Evolutionary conservation across 306 rosid species (phyloP).

Genomic region (Malus domestica): DNA sequence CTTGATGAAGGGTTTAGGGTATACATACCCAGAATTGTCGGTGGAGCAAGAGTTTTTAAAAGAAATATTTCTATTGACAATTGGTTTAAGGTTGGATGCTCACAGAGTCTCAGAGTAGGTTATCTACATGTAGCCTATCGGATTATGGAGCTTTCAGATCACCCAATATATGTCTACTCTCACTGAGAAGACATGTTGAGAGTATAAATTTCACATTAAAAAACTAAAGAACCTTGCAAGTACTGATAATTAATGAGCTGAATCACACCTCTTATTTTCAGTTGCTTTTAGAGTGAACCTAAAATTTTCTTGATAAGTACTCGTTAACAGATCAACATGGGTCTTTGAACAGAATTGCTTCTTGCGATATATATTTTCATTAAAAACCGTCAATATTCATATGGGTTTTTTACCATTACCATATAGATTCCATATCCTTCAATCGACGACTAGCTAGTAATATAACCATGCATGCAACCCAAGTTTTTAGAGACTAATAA

Average conservation of each 20-base stretch:
- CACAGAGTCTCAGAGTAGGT: neutral
- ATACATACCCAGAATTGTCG: neutral
- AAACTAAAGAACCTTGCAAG: neutral
- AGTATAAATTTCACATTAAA: neutral
- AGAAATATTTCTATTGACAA: neutral
- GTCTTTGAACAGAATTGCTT: neutral
- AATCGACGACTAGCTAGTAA: neutral
- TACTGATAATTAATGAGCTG: too few species aligned
- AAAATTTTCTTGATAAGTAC: too few species aligned
- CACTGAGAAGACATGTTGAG: neutral
- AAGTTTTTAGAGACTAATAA: neutral
- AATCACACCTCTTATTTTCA: too few species aligned
- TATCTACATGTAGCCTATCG: too few species aligned
- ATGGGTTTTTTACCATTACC: neutral
- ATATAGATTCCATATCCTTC: neutral
- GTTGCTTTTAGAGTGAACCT: too few species aligned
- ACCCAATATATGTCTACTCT: neutral
- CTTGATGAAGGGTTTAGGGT: neutral
- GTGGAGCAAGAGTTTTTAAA: neutral
- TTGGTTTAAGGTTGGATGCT: neutral
- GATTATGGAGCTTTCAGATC: neutral
- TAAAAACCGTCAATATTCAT: neutral
- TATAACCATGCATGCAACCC: slow-evolving; percentile 1
- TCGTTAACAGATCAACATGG: too few species aligned
- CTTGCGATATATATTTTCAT: neutral